Base-by-base conservation (phyloP, 1,284 basidiomycete species). In the Tilletia caries region DNA sequence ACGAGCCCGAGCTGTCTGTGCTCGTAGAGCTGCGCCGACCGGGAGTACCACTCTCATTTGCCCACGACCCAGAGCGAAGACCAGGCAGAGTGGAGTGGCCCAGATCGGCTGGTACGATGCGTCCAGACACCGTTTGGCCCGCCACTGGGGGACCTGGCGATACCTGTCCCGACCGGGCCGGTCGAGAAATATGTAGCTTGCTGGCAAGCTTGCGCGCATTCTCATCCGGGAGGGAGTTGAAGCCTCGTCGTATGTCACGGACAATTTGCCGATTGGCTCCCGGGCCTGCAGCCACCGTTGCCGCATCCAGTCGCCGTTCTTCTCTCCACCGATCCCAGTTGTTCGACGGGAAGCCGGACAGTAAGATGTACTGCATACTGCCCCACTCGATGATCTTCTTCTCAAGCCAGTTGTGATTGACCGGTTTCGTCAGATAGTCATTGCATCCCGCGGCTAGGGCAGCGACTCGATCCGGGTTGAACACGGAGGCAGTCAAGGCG, bases 351-450 rank as follows among this genome's bases (percentile, higher is more conserved):
- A 78, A 52, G 0, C 79, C 79, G 2, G 77, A 75, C 41, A 81
- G 77, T 72, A 82, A 70, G 43, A 82, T 73, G 65, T 82, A 82
- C 76, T 82, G 81, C 85, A 86, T 86, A 27, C 80, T 86, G 3
- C 87, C 95, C 96, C 96, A 99, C 84, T 99, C 96, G 73, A 96
- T 92, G 78, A 98, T 95, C 87, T 99, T 99, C 86, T 91, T 92
- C 83, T 98, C 94, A 67, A 99, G 86, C 96, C 96, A 99, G 65
- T 91, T 88, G 25, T 96, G 86, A 12, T 92, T 93, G 34, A 98
- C 95, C 0, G 96, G 96, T 81, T 99, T 98, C 64, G 95, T 98
- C 69, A 99, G 85, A 85, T 98, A 99, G 84, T 99, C 96, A 79
- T 99, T 98, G 85, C 96, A 99, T 2, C 96, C 96, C 0, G 96